A percentile compares a stretch with the other conserved stretches of the same genome.
These are phyloP conservation scores for Ustilago hordei DNA, from an alignment of 1,284 basidiomycete species.

Conservation along the genomic window DNA sequence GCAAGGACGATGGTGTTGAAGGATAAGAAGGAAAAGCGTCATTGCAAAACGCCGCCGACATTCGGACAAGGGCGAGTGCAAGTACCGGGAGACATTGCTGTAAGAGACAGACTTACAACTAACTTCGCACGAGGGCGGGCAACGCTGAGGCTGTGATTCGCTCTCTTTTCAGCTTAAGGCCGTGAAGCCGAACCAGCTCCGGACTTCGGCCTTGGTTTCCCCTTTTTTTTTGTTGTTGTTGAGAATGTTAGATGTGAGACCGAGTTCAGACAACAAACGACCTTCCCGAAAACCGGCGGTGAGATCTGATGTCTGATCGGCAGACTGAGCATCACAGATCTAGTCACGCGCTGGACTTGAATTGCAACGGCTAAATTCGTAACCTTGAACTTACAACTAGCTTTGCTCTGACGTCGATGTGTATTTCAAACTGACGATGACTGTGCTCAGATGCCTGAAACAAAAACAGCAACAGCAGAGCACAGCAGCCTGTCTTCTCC, in stretches of 20 bases:
- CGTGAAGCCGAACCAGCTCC: conserved; percentile 5
- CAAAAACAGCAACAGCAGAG: not conserved
- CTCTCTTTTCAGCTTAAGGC: conserved; percentile 9
- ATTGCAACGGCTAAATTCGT: not conserved
- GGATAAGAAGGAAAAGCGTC: not conserved
- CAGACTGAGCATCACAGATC: conserved; percentile 2
- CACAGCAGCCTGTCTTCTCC: conserved; percentile 1
- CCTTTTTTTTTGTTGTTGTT: not conserved
- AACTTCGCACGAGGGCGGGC: not conserved
- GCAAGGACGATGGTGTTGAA: conserved; percentile 3
- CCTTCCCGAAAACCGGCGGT: no score
- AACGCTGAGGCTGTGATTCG: conserved; percentile 6
- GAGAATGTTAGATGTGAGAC: not conserved
- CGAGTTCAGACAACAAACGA: not conserved
- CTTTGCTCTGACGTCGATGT: not conserved
- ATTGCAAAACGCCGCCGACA: conserved; percentile 3
- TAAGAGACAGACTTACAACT: not conserved
- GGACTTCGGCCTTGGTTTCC: conserved; percentile 10
- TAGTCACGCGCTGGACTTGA: not conserved
- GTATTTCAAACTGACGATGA: conserved; percentile 6
- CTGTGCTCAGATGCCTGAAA: conserved; percentile 1
- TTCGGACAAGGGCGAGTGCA: conserved; percentile 17
- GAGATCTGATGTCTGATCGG: conserved; percentile 6
- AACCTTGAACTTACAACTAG: not conserved
- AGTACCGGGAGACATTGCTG: conserved; percentile 16